These are phyloP conservation scores for Narthecium ossifragum DNA, from an alignment of 106 monocot species.

Conservation along the genomic window DNA sequence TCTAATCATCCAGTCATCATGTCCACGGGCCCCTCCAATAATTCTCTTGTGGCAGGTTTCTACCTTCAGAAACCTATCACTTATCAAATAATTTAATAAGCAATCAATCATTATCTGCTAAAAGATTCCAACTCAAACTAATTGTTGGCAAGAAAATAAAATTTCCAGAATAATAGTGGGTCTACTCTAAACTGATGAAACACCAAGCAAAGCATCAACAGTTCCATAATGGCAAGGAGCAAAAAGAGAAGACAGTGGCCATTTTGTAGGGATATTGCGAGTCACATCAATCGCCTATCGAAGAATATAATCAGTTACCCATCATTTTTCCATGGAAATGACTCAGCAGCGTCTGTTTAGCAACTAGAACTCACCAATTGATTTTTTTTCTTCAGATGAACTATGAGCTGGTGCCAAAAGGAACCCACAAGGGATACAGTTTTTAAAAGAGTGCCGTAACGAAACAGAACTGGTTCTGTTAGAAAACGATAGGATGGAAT, in stretches of 20 bases:
- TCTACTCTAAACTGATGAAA: too few relatives aligned
- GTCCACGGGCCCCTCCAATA: background rate
- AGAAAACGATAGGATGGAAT: background rate
- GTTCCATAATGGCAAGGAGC: too few relatives aligned
- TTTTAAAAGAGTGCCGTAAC: background rate
- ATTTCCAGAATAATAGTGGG: too few relatives aligned
- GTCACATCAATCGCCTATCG: background rate
- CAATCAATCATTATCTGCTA: background rate
- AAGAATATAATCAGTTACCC: background rate
- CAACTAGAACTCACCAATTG: background rate
- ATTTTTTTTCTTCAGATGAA: background rate
- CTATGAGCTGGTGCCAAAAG: background rate
- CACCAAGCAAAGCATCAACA: too few relatives aligned
- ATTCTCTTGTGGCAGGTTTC: background rate
- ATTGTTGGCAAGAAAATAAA: too few relatives aligned
- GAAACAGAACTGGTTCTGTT: background rate
- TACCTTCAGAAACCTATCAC: background rate
- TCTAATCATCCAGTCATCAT: too few relatives aligned
- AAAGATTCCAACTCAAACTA: background rate
- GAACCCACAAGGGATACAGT: background rate
- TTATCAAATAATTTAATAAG: background rate
- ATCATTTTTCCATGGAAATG: slow-evolving; percentile 1
- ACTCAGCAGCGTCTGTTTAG: background rate
- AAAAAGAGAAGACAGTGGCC: too few relatives aligned
- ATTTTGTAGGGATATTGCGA: background rate